phyloP scores from a whole-genome alignment of 768 basidiomycete species.

The Amanita pseudoporphyria region DNA sequence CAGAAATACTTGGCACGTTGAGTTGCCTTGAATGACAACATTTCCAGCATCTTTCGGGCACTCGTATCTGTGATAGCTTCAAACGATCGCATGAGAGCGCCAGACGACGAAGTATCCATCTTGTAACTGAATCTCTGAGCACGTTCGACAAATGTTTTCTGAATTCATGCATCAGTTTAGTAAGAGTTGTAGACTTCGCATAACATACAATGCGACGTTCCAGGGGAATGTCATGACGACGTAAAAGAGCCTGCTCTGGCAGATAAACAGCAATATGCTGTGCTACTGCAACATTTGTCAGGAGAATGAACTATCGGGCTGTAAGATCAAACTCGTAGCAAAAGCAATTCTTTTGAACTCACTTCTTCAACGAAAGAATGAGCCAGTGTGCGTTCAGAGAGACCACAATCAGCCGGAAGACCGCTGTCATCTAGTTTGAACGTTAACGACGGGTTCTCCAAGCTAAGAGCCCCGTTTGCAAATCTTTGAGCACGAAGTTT shows the following conservation, averaged over 20 bases:
- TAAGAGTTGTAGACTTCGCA: neutral
- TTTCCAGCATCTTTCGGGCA: conserved; percentile 68
- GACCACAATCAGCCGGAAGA: conserved; percentile 68
- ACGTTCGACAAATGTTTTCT: conserved; percentile 74
- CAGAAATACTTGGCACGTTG: conserved; percentile 98
- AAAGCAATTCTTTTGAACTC: conserved; percentile 9
- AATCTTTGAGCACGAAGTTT: conserved; percentile 66
- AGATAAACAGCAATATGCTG: conserved; percentile 90
- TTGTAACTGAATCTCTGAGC: conserved; percentile 77
- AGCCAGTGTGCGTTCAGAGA: conserved; percentile 58
- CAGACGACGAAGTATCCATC: conserved; percentile 73
- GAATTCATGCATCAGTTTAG: conserved; percentile 11
- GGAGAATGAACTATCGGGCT: conserved; percentile 73
- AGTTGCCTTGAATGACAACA: conserved; percentile 86
- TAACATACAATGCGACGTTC: conserved; percentile 77
- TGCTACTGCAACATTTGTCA: conserved; percentile 84
- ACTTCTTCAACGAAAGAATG: conserved; percentile 88
- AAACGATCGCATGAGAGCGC: conserved; percentile 79
- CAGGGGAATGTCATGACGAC: conserved; percentile 88
- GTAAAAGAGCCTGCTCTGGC: conserved; percentile 93
- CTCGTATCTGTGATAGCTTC: conserved; percentile 63
- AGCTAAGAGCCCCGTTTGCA: conserved; percentile 69
- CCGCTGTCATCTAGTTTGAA: conserved; percentile 79
- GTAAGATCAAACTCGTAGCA: neutral
- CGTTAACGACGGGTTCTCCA: conserved; percentile 57